phyloP scores from a whole-genome alignment of 345 rosid genomes.

The Abelmoschus esculentus region DNA sequence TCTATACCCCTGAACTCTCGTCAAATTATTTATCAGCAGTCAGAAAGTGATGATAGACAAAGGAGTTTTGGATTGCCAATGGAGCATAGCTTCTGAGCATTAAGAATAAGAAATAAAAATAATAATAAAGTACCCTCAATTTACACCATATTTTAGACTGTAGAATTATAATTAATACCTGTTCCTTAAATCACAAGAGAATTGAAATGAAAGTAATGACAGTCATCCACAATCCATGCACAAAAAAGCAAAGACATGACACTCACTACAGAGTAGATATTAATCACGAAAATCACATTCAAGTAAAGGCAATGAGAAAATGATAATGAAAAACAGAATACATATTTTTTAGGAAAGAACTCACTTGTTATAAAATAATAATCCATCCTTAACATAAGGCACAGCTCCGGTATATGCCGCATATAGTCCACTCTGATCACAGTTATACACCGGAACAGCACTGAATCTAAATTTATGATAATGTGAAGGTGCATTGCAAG shows the following conservation, averaged over 20 bases:
- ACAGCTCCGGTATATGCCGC: slow-evolving; percentile 51
- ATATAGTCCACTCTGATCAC: slow-evolving; percentile 61
- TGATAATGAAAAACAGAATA: background rate
- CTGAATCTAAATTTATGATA: slow-evolving; percentile 68
- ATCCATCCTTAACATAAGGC: slow-evolving; percentile 81
- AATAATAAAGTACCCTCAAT: too few species aligned
- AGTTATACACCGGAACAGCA: slow-evolving; percentile 47
- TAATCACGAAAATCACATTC: slow-evolving; percentile 2
- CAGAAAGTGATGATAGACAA: too few species aligned
- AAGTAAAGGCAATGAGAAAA: slow-evolving; percentile 7
- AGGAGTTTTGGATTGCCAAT: too few species aligned
- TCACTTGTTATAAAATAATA: slow-evolving; percentile 88
- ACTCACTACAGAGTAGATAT: background rate
- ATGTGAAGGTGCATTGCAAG: slow-evolving; percentile 65
- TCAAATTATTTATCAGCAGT: too few species aligned
- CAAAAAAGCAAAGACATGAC: background rate
- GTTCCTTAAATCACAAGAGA: too few species aligned
- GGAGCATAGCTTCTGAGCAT: background rate
- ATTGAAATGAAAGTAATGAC: background rate
- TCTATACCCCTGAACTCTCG: too few species aligned
- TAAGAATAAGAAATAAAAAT: too few species aligned
- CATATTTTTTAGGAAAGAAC: background rate
- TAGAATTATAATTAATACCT: background rate
- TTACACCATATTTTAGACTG: too few species aligned
- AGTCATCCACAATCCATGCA: background rate